These are phyloP conservation scores for Termitomyces sp. DNA, from an alignment of 768 basidiomycete species.

Conservation along the genomic window DNA sequence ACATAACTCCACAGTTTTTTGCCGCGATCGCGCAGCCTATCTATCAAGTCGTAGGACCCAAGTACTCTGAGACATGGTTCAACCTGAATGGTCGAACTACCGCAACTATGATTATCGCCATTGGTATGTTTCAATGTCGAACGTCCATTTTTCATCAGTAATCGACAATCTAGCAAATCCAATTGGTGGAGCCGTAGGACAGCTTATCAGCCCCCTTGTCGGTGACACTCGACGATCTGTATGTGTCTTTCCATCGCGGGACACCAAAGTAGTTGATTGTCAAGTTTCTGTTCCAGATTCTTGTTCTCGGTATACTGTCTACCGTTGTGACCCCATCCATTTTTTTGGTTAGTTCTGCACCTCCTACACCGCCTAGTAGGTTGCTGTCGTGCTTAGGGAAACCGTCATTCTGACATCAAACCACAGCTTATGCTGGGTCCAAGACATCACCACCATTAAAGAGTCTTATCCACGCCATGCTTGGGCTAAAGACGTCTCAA, in stretches of 20 bases:
- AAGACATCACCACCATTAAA: slow-evolving; percentile 45
- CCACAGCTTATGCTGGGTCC: slow-evolving; percentile 62
- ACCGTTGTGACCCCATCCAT: slow-evolving; percentile 55
- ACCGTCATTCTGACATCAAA: slow-evolving; percentile 2
- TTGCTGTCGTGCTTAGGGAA: background rate
- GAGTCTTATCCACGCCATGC: slow-evolving; percentile 49
- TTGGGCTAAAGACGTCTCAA: slow-evolving; percentile 33
- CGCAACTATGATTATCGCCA: slow-evolving; percentile 57
- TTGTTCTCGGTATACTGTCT: slow-evolving; percentile 66
- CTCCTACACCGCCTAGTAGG: slow-evolving; percentile 78
- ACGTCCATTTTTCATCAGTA: background rate
- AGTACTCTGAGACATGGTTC: slow-evolving; percentile 83
- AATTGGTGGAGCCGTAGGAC: slow-evolving; percentile 66
- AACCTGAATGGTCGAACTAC: slow-evolving; percentile 71
- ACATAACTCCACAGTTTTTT: slow-evolving; percentile 40
- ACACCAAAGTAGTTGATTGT: background rate
- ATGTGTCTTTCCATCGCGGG: slow-evolving; percentile 15
- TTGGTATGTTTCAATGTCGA: slow-evolving; percentile 25
- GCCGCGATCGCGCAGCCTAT: slow-evolving; percentile 62
- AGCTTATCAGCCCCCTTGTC: slow-evolving; percentile 63
- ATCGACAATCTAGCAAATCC: slow-evolving; percentile 52
- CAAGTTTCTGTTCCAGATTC: slow-evolving; percentile 35
- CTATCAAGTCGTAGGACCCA: slow-evolving; percentile 74
- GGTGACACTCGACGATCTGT: slow-evolving; percentile 55
- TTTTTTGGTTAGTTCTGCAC: slow-evolving; percentile 52